A percentile compares a stretch with the other conserved stretches of the same genome.
Conservation (phyloP, 192 early-diverging fungal genomes). For the Backusella tarrabulga region DNA sequence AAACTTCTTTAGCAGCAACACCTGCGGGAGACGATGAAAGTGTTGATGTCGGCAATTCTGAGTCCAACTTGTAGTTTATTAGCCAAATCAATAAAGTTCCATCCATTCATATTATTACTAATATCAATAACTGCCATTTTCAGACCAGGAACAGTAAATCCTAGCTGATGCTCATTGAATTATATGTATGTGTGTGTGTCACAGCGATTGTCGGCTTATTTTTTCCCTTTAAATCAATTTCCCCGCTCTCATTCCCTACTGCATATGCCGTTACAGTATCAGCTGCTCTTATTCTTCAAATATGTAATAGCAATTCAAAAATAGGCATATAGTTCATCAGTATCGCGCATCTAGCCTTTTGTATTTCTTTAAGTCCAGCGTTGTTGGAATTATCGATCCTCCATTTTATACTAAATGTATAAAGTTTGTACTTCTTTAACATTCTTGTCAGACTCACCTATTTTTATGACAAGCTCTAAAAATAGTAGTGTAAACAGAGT, state of each 20-base stretch:
- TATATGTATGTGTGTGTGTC: no score
- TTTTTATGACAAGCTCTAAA: not conserved
- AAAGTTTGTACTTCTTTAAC: not conserved
- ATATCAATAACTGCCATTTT: not conserved
- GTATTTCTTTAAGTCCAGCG: no score
- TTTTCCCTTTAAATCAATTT: not conserved
- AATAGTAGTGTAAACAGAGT: not conserved
- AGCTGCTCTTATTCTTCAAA: not conserved
- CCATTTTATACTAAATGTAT: no score
- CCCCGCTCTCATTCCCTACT: not conserved
- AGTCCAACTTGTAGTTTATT: not conserved
- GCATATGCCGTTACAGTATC: not conserved
- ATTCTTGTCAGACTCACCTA: not conserved
- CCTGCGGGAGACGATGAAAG: constrained; percentile 8
- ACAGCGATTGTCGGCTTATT: not conserved
- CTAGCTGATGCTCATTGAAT: no score
- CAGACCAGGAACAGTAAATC: no score
- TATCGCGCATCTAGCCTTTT: no score
- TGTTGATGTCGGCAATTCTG: constrained; percentile 12
- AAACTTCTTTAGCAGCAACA: not conserved
- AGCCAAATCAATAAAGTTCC: not conserved
- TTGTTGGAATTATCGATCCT: no score
- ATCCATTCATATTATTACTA: not conserved
- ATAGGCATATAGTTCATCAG: not conserved
- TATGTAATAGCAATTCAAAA: not conserved